Percentiles rank a stretch among this genome's conserved stretches.
phyloP scores from a whole-genome alignment of 495 filamentous ascomycete genomes.

The Pyrenopolyporus hunteri region DNA sequence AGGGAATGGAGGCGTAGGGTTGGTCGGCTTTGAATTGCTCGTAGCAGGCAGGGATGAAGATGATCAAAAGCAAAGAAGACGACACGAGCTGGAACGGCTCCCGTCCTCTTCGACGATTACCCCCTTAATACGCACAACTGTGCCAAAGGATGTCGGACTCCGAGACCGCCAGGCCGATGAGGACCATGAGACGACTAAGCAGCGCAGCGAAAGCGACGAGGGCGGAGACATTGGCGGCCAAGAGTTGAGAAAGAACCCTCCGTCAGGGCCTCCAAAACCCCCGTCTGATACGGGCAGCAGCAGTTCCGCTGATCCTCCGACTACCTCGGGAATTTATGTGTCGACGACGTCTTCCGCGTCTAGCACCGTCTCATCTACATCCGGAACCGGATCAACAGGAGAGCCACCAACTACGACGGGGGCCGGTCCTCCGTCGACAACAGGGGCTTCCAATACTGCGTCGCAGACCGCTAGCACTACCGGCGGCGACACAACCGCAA shows the following conservation, averaged over 20 bases:
- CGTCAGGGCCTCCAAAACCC: too few species aligned
- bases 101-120: neutral
- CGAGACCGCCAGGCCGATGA: constrained; percentile 8
- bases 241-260: neutral
- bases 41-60: neutral
- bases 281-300: neutral
- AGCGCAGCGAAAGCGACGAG: too few species aligned
- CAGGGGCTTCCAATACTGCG: neutral
- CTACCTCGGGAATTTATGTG: constrained; percentile 15
- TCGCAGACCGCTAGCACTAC: neutral
- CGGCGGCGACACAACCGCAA: neutral
- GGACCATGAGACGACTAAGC: neutral
- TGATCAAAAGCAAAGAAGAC: neutral
- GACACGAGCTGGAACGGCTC: neutral
- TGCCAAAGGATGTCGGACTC: neutral
- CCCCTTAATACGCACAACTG: neutral
- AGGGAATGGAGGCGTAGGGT: neutral
- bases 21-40: neutral
- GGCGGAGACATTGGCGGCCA: neutral
- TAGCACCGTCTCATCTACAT: constrained; percentile 16
- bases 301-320: constrained; percentile 22
- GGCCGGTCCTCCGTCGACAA: neutral
- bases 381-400: neutral
- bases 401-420: neutral
- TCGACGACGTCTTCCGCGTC: too few species aligned